These are phyloP conservation scores for Globisporangium uncinulatum DNA, from an alignment of 352 stramenopile species.

Conservation along the genomic window DNA sequence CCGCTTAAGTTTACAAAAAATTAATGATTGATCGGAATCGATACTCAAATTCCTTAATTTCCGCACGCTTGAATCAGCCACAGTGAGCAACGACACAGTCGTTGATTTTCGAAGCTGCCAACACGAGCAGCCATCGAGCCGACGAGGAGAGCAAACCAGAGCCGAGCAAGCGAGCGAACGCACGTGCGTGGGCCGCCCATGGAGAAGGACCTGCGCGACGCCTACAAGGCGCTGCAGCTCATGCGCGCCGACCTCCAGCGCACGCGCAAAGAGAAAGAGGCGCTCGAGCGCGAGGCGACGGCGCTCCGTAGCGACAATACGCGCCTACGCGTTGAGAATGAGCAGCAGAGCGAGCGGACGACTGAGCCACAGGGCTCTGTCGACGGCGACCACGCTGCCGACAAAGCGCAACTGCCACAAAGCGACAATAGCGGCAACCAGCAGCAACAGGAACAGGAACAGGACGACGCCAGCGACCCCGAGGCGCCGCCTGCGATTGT, in stretches of 20 bases:
- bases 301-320: background rate
- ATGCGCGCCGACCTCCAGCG: constrained; percentile 13
- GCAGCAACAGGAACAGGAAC: background rate
- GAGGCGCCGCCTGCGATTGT: background rate
- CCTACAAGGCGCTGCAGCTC: constrained; percentile 20
- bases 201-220: constrained; percentile 16
- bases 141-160: no score
- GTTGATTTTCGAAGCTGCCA: no score
- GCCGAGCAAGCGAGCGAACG: no score
- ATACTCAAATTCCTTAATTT: no score
- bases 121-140: no score
- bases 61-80: no score
- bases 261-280: constrained; percentile 16
- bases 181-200: background rate
- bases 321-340: background rate
- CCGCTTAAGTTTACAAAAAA: no score
- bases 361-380: background rate
- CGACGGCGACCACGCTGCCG: background rate
- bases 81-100: no score
- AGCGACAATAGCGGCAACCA: no score
- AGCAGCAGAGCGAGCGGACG: background rate
- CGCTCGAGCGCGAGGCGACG: constrained; percentile 8
- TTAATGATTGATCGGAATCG: no score
- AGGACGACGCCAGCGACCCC: background rate
- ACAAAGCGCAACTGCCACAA: background rate